Evolutionary conservation across 345 rosid species (phyloP).

Genomic region (Brassica incana): DNA sequence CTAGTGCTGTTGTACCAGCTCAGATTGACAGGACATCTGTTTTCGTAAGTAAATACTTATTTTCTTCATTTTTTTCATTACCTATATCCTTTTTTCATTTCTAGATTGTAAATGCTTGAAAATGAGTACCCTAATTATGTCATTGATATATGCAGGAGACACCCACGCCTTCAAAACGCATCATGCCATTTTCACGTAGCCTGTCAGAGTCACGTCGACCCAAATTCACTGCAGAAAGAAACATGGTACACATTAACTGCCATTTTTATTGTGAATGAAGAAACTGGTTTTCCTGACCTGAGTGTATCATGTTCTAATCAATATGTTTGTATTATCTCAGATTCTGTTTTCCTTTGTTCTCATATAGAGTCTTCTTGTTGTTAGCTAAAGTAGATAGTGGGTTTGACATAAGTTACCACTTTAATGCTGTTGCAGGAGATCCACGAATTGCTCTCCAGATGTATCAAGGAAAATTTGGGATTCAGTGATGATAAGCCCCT

Average conservation of each 20-base stretch:
- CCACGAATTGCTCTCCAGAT: conserved; percentile 76
- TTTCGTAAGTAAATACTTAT: conserved; percentile 58
- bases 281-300: not conserved
- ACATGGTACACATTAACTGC: conserved; percentile 51
- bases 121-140: conserved; percentile 2
- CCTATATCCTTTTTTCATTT: not conserved
- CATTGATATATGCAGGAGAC: conserved; percentile 61
- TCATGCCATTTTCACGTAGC: conserved; percentile 64
- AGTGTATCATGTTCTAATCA: not conserved
- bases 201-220: conserved; percentile 75
- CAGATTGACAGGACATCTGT: conserved; percentile 54
- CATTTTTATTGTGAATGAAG: conserved; percentile 13
- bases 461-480: conserved; percentile 86
- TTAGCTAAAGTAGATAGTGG: conserved; percentile 11
- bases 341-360: conserved; percentile 11
- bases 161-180: conserved; percentile 83
- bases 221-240: conserved; percentile 79
- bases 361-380: conserved; percentile 18
- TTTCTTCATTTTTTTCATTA: conserved; percentile 12
- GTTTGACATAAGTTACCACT: conserved; percentile 19
- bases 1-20: conserved; percentile 48
- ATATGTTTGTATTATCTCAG: conserved; percentile 14
- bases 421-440: conserved; percentile 60
- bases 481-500: conserved; percentile 80
- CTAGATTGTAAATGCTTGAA: conserved; percentile 15